Evolutionary conservation across 306 rosid genomes (phyloP).

Genomic region (Trifolium repens): DNA sequence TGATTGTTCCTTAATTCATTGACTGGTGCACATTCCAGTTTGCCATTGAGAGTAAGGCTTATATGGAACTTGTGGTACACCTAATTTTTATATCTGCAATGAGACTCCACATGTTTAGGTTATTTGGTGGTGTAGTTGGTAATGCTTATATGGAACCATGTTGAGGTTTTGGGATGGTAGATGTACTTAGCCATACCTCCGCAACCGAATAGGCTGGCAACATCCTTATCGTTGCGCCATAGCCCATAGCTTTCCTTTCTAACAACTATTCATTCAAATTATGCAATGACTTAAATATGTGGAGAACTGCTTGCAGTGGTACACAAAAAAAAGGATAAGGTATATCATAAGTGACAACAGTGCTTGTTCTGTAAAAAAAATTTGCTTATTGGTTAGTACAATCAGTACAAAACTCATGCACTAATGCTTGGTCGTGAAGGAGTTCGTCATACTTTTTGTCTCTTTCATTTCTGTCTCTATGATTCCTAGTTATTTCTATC

Average conservation of each 20-base stretch:
- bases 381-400: slow-evolving; percentile 17
- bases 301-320: background rate
- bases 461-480: background rate
- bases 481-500: background rate
- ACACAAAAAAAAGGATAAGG: background rate
- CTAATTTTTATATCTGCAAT: background rate
- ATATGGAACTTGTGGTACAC: background rate
- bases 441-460: background rate
- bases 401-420: background rate
- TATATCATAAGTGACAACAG: background rate
- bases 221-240: background rate
- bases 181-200: background rate
- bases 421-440: background rate
- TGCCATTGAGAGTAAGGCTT: background rate
- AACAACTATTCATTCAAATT: background rate
- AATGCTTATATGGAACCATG: too few relatives aligned
- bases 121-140: background rate
- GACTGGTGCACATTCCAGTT: slow-evolving; percentile 16
- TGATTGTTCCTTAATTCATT: slow-evolving; percentile 17
- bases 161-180: background rate
- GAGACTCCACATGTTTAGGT: background rate
- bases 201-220: background rate
- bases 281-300: background rate
- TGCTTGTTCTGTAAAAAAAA: background rate
- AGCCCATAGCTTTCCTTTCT: background rate